Base-by-base conservation (phyloP, 441 rosid species). In the Syzygium syzygioides region DNA sequence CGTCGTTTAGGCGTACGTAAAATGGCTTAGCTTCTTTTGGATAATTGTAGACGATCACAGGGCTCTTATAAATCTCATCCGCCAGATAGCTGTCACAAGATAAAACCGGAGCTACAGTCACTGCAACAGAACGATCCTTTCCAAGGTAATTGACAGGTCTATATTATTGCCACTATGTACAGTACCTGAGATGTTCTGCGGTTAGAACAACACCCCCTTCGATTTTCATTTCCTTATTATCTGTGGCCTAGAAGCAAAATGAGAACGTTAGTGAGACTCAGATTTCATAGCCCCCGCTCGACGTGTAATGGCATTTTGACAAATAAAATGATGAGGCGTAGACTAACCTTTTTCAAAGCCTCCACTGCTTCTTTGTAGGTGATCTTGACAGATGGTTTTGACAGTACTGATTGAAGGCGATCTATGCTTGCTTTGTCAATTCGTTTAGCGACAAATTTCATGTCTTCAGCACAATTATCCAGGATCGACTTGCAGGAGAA, bases 11-110 rank as follows among this genome's bases (percentile, higher is more conserved):
- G 84, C 98, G 93, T 9, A 88, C 92, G 88, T 95, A 92, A 90
- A 98, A 97, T 28, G 98, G 98, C 91, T 95, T 94, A 9, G 87
- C 85, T n/a, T 91, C 94, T 94, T 92, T 98, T 3, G 98, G 98
- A 90, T 93, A 92, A 89, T 95, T 90, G 91, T 95, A 95, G 85
- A 97, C 83, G 48, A 95, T 94, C 52, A 97, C 89, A 62, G 98
- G 96, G 85, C 85, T 90, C 90, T 93, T 94, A 88, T 95, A 94
- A 89, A 93, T 86, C 89, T 94, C 97, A 86, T 97, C 99, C 87
- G 95, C 94, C 92, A 98, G 91, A 89, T 92, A 93, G 86, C 99
- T 98, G 94, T 71, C 89, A 92, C 76, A 62, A 76, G 62, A 64
- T 41, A 85, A 85, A 87, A 89, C 12, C 60, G 54, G 83, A 79